Conservation (phyloP, 2,329 filamentous ascomycete genomes). For the Tothia fuscella region DNA sequence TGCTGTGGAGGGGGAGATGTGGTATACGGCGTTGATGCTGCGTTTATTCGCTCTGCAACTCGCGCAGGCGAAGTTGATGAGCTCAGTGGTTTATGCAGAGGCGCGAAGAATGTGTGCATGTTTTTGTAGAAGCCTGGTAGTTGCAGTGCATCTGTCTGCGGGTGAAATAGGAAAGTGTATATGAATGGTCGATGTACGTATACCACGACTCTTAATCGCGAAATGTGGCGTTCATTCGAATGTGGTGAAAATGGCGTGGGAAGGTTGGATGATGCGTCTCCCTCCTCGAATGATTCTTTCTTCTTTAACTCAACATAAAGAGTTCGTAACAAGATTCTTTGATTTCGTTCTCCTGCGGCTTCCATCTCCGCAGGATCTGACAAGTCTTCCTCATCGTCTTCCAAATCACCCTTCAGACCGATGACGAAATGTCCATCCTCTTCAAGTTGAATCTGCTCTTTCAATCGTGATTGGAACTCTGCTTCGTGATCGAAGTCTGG, state of each 20-base stretch:
- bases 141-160: conserved; percentile 43
- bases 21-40: conserved; percentile 22
- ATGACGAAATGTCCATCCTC: conserved; percentile 51
- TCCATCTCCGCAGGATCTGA: conserved; percentile 21
- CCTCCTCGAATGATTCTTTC: conserved; percentile 21
- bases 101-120: conserved; percentile 39
- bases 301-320: conserved; percentile 49
- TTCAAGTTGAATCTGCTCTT: conserved; percentile 32
- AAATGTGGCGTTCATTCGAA: conserved; percentile 11
- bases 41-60: conserved; percentile 31
- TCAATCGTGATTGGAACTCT: conserved; percentile 51
- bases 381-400: conserved; percentile 40
- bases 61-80: conserved; percentile 29
- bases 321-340: conserved; percentile 50
- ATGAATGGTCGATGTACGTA: conserved; percentile 66
- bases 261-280: not conserved
- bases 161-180: conserved; percentile 61
- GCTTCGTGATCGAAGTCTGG: conserved; percentile 24
- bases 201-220: conserved; percentile 52
- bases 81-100: conserved; percentile 34
- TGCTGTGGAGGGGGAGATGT: conserved; percentile 21
- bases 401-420: conserved; percentile 54
- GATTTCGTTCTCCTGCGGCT: conserved; percentile 24
- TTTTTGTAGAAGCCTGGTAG: conserved; percentile 34
- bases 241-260: not conserved